phyloP scores from a whole-genome alignment of 306 rosid species.

The Rosa multiflora region DNA sequence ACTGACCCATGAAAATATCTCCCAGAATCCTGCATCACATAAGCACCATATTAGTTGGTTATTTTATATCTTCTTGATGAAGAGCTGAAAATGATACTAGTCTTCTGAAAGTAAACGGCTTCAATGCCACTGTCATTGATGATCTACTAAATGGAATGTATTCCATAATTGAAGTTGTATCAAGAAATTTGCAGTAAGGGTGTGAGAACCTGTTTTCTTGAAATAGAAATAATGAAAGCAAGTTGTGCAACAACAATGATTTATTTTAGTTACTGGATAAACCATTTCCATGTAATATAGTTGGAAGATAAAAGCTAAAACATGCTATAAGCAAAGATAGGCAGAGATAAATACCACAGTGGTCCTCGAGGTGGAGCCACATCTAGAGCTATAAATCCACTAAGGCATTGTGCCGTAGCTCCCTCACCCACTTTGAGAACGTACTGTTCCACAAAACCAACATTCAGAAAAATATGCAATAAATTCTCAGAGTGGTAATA shows the following conservation, averaged over 20 bases:
- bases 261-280: background rate
- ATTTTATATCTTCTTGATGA: background rate
- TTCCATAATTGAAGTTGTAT: background rate
- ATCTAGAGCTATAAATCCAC: slow-evolving; percentile 57
- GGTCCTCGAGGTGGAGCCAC: slow-evolving; percentile 69
- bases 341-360: slow-evolving; percentile 42
- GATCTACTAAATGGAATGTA: background rate
- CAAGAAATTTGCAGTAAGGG: background rate
- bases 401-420: slow-evolving; percentile 50
- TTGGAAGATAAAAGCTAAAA: background rate
- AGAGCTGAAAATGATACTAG: background rate
- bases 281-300: background rate
- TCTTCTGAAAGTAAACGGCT: background rate
- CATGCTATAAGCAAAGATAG: background rate
- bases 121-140: background rate
- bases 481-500: background rate
- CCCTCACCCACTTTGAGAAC: slow-evolving; percentile 56
- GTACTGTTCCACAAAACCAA: slow-evolving; percentile 35
- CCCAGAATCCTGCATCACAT: slow-evolving; percentile 55
- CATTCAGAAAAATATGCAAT: background rate
- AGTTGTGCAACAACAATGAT: slow-evolving; percentile 3
- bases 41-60: background rate
- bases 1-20: slow-evolving; percentile 60
- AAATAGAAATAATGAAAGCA: background rate
- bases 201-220: slow-evolving; percentile 1